Percentiles rank a stretch among this genome's conserved stretches.
Conservation (phyloP, 1,284 basidiomycete species). For the Boletus mariae region DNA sequence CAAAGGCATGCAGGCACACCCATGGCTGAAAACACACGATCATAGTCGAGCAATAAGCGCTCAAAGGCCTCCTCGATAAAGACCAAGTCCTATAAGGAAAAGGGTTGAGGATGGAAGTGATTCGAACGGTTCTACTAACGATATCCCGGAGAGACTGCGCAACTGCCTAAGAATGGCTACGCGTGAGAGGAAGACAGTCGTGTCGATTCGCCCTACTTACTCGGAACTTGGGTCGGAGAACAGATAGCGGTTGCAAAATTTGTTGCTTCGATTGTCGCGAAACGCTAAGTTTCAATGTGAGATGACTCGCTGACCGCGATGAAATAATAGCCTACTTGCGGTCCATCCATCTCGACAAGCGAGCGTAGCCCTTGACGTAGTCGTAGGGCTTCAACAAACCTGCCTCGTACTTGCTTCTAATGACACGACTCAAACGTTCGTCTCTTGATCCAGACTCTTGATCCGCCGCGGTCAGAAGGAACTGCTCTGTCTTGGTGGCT, state of each 20-base stretch:
- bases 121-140: conserved; percentile 37
- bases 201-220: conserved; percentile 38
- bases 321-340: conserved; percentile 55
- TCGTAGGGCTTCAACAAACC: conserved; percentile 94
- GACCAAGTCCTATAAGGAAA: conserved; percentile 71
- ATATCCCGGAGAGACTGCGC: conserved; percentile 89
- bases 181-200: background rate
- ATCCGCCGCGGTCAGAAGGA: conserved; percentile 92
- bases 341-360: conserved; percentile 94
- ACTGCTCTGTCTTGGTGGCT: conserved; percentile 79
- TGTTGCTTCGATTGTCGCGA: conserved; percentile 88
- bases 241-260: conserved; percentile 85
- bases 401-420: conserved; percentile 95
- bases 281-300: conserved; percentile 47
- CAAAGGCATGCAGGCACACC: conserved; percentile 96
- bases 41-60: conserved; percentile 91
- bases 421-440: conserved; percentile 88
- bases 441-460: conserved; percentile 90
- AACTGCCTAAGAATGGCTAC: conserved; percentile 56
- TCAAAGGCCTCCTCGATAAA: conserved; percentile 98
- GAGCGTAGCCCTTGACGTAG: conserved; percentile 91
- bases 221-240: conserved; percentile 91
- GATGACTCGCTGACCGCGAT: background rate
- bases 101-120: background rate
- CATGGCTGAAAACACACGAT: conserved; percentile 93